These are phyloP conservation scores for Cladosporium sp. DNA, from an alignment of 2,329 filamentous ascomycete species.

Conservation along the genomic window DNA sequence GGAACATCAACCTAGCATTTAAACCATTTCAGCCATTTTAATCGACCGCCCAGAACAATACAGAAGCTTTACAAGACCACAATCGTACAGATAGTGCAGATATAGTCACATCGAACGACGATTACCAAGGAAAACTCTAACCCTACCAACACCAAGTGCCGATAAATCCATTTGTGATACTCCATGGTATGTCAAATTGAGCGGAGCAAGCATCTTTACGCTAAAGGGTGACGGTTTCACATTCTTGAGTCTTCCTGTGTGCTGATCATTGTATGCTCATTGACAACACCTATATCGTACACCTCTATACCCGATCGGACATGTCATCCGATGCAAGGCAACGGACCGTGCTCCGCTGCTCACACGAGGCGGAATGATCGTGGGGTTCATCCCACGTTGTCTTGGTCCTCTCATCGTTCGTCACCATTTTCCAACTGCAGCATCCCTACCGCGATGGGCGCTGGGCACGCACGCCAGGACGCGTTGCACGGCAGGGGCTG, in stretches of 20 bases:
- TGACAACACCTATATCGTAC: neutral
- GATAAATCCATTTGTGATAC: neutral
- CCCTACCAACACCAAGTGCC: neutral
- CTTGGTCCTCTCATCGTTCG: neutral
- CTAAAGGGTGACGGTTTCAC: neutral
- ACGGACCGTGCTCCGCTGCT: neutral
- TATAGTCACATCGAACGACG: neutral
- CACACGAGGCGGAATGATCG: neutral
- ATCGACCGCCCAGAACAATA: neutral
- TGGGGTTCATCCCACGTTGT: neutral
- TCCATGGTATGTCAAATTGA: neutral
- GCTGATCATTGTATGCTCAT: neutral
- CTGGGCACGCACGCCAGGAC: neutral
- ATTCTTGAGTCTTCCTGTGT: neutral
- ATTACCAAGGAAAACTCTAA: neutral
- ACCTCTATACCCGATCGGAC: neutral
- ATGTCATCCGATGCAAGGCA: neutral
- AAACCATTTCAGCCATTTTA: too few species aligned
- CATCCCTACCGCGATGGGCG: neutral
- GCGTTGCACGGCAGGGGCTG: conserved; percentile 3
- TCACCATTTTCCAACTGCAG: neutral
- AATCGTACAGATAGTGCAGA: neutral
- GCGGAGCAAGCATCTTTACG: neutral
- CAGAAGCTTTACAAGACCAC: neutral
- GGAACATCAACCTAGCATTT: too few species aligned